Conservation (phyloP, 75 land plant genomes). For the Isoetes taiwanensis region DNA sequence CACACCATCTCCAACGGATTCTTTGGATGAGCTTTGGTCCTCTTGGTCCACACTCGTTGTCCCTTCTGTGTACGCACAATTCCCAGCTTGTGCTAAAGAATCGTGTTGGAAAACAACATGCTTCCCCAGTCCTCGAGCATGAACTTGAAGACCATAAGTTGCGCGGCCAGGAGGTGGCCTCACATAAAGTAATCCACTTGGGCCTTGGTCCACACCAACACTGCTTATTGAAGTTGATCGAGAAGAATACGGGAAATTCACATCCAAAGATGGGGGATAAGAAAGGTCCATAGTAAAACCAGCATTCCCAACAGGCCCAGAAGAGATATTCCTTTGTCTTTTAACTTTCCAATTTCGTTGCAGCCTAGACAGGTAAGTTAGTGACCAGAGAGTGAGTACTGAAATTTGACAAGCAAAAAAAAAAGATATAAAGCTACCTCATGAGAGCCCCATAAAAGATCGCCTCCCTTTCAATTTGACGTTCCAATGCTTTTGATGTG, state of each 20-base stretch:
- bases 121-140: too few relatives aligned
- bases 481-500: conserved; percentile 82
- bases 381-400: background rate
- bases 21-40: conserved; percentile 28
- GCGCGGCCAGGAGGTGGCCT: conserved; percentile 33
- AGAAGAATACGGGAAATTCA: conserved; percentile 15
- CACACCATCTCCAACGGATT: conserved; percentile 44
- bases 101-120: conserved; percentile 7
- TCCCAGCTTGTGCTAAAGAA: background rate
- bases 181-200: conserved; percentile 54
- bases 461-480: conserved; percentile 79
- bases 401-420: background rate
- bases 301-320: conserved; percentile 68
- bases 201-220: conserved; percentile 67
- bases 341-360: conserved; percentile 99
- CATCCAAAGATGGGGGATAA: conserved; percentile 37
- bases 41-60: conserved; percentile 8
- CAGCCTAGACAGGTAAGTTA: conserved; percentile 28
- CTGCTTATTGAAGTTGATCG: conserved; percentile 34
- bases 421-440: conserved; percentile 31
- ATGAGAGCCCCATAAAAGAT: conserved; percentile 90
- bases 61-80: background rate
- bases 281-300: conserved; percentile 74
- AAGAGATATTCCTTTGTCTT: conserved; percentile 54
- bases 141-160: conserved; percentile 7